phyloP scores from a whole-genome alignment of 2,329 filamentous ascomycete species.

The Pestalotiopsis sp. region DNA sequence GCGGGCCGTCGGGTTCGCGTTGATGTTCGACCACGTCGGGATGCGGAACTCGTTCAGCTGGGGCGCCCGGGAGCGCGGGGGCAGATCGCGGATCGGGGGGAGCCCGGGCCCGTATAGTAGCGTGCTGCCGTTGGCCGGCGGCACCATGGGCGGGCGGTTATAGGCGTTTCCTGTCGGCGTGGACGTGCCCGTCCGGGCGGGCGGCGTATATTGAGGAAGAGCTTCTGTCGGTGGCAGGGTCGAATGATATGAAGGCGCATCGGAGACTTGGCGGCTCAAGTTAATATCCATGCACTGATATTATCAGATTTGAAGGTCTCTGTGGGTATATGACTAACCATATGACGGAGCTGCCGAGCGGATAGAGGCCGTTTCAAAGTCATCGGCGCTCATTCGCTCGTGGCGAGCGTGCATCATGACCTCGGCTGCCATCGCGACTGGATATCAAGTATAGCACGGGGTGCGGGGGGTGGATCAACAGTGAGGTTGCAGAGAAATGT shows the following conservation, averaged over 20 bases:
- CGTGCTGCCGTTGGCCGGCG: constrained; percentile 26
- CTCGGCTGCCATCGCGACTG: constrained; percentile 30
- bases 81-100: constrained; percentile 50
- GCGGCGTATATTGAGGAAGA: constrained; percentile 53
- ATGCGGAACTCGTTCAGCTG: constrained; percentile 58
- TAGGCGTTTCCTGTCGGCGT: constrained; percentile 15
- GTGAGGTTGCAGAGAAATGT: constrained; percentile 1
- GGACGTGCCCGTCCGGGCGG: constrained; percentile 17
- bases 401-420: constrained; percentile 24
- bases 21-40: constrained; percentile 57
- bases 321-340: constrained; percentile 36
- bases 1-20: constrained; percentile 54
- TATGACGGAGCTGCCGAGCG: constrained; percentile 71
- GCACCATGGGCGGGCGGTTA: constrained; percentile 30
- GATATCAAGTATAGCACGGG: background rate
- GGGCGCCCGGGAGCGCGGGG: constrained; percentile 38
- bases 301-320: background rate
- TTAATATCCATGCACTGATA: background rate
- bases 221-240: constrained; percentile 48
- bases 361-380: constrained; percentile 70
- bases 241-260: constrained; percentile 67
- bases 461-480: constrained; percentile 10
- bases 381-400: constrained; percentile 44
- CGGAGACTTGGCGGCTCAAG: constrained; percentile 51
- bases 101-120: constrained; percentile 43